A percentile compares a stretch with the other conserved stretches of the same genome.
Evolutionary conservation across 805 yeast genomes (phyloP).

Genomic region (Myxozyma geophila): DNA sequence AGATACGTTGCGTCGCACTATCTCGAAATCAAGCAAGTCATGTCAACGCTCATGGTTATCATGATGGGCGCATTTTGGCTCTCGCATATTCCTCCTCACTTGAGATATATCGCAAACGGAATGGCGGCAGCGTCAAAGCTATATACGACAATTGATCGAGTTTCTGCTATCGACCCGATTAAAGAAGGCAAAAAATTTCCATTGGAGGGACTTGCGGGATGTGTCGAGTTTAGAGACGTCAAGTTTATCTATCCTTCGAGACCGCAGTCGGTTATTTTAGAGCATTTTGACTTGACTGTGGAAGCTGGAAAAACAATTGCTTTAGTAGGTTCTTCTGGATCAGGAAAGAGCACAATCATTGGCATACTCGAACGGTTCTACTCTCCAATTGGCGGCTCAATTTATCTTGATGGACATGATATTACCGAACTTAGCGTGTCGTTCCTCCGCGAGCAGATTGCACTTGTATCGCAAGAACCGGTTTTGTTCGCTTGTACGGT

Average conservation of each 20-base stretch:
- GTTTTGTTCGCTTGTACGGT: slow-evolving; percentile 76
- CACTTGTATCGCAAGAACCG: slow-evolving; percentile 66
- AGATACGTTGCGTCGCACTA: slow-evolving; percentile 37
- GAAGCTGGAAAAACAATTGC: slow-evolving; percentile 87
- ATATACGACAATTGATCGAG: slow-evolving; percentile 50
- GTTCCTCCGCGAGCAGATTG: slow-evolving; percentile 57
- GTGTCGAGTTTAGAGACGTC: slow-evolving; percentile 39
- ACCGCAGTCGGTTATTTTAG: slow-evolving; percentile 39
- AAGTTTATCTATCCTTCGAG: slow-evolving; percentile 43
- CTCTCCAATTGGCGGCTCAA: slow-evolving; percentile 55
- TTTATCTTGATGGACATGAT: slow-evolving; percentile 54
- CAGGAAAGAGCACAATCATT: slow-evolving; percentile 51
- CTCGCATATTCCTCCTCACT: slow-evolving; percentile 49
- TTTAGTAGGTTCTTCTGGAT: slow-evolving; percentile 83
- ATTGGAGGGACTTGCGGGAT: slow-evolving; percentile 46
- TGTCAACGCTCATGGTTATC: slow-evolving; percentile 41
- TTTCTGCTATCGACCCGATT: slow-evolving; percentile 47
- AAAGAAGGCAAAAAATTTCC: slow-evolving; percentile 31
- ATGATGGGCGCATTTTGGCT: slow-evolving; percentile 47
- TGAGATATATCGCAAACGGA: slow-evolving; percentile 47
- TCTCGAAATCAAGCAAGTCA: slow-evolving; percentile 28
- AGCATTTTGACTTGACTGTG: slow-evolving; percentile 41
- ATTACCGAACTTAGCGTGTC: slow-evolving; percentile 55
- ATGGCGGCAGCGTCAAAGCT: slow-evolving; percentile 49
- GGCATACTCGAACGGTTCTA: slow-evolving; percentile 63